Conservation (phyloP, 2,329 filamentous ascomycete genomes). For the Botrytis pseudocinerea region DNA sequence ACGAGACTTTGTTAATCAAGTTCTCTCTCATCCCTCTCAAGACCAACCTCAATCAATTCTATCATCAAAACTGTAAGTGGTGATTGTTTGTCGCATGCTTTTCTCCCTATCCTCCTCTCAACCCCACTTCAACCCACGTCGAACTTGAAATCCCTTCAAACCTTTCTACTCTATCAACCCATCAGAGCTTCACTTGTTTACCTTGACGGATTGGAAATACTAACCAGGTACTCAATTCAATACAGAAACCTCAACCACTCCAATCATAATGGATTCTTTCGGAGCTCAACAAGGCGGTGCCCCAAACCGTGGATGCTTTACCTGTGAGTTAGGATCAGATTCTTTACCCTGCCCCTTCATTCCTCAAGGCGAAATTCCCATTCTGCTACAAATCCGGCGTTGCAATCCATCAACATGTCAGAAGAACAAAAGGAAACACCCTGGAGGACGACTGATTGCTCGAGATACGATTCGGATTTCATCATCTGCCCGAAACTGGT, state of each 20-base stretch:
- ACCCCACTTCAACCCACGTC: slow-evolving; percentile 22
- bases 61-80: slow-evolving; percentile 13
- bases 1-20: background rate
- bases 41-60: slow-evolving; percentile 1
- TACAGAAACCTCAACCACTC: slow-evolving; percentile 26
- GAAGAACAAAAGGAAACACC: background rate
- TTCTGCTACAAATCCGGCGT: background rate
- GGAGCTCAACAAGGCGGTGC: slow-evolving; percentile 29
- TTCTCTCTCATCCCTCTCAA: background rate
- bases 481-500: background rate
- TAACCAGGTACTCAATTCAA: slow-evolving; percentile 22
- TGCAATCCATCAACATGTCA: background rate
- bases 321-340: slow-evolving; percentile 47
- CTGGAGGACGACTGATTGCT: background rate
- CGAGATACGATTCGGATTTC: background rate
- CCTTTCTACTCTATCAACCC: background rate
- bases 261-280: slow-evolving; percentile 40
- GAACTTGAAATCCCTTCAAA: slow-evolving; percentile 15
- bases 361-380: slow-evolving; percentile 10
- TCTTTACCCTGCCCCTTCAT: slow-evolving; percentile 27
- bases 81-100: background rate
- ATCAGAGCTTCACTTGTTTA: background rate
- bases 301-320: slow-evolving; percentile 50
- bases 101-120: background rate
- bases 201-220: background rate